These are phyloP conservation scores for Apostasia shenzhenica DNA, from an alignment of 106 monocot genomes.

Conservation along the genomic window DNA sequence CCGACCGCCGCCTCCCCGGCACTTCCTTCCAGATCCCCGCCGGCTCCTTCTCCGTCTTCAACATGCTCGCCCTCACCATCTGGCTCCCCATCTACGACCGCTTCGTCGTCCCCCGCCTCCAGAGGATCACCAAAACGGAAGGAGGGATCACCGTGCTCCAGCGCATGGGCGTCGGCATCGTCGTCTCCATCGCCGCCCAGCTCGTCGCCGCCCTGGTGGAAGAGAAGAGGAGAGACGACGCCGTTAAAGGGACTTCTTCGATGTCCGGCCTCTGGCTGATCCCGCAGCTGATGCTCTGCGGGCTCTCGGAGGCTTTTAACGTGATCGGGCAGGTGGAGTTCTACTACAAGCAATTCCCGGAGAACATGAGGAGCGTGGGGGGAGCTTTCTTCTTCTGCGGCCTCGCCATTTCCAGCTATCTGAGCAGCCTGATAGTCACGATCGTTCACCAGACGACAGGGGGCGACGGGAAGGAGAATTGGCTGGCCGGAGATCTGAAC, in stretches of 20 bases:
- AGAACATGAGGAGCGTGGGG: slow-evolving; percentile 66
- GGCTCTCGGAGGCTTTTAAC: slow-evolving; percentile 48
- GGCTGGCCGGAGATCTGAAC: slow-evolving; percentile 48
- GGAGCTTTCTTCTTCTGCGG: slow-evolving; percentile 23
- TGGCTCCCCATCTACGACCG: slow-evolving; percentile 69
- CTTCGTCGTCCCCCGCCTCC: slow-evolving; percentile 31
- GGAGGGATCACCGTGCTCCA: slow-evolving; percentile 53
- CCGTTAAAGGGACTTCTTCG: slow-evolving; percentile 15
- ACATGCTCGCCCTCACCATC: slow-evolving; percentile 45
- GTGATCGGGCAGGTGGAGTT: slow-evolving; percentile 44
- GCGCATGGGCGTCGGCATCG: slow-evolving; percentile 46
- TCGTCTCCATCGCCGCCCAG: slow-evolving; percentile 26
- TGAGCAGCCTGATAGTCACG: slow-evolving; percentile 34
- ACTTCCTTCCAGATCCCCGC: slow-evolving; percentile 46
- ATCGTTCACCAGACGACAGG: slow-evolving; percentile 25
- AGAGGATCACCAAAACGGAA: slow-evolving; percentile 14
- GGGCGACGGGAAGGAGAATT: slow-evolving; percentile 13
- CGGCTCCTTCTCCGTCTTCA: slow-evolving; percentile 43
- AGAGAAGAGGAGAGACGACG: slow-evolving; percentile 14
- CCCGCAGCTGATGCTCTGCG: slow-evolving; percentile 30
- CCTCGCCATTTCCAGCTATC: slow-evolving; percentile 21
- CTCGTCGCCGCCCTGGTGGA: slow-evolving; percentile 23
- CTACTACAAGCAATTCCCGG: slow-evolving; percentile 69
- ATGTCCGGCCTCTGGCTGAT: slow-evolving; percentile 48
- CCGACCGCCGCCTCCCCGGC: slow-evolving; percentile 26